Evolutionary conservation across 1,284 basidiomycete species (phyloP).

Genomic region (Cryptococcus maquisensis): DNA sequence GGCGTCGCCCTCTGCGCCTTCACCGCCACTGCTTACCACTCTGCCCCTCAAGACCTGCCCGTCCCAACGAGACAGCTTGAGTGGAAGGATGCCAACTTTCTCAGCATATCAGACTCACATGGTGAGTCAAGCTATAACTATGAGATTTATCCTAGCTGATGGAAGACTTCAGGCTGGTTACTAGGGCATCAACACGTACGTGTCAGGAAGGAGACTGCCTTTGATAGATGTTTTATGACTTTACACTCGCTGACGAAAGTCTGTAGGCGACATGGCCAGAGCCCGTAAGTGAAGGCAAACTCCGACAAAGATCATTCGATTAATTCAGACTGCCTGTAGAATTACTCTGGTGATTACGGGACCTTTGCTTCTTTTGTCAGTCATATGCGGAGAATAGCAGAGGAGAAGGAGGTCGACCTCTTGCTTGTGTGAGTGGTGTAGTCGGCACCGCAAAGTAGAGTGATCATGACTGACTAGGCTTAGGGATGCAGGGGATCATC

Average conservation of each 20-base stretch:
- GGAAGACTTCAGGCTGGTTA: conserved; percentile 37
- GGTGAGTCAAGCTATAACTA: conserved; percentile 25
- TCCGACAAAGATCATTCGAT: neutral
- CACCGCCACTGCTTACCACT: too few species aligned
- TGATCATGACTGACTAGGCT: conserved; percentile 48
- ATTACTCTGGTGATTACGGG: conserved; percentile 63
- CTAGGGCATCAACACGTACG: conserved; percentile 48
- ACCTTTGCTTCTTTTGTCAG: conserved; percentile 74
- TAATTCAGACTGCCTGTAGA: conserved; percentile 21
- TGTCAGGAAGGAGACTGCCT: neutral
- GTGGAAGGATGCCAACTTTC: conserved; percentile 48
- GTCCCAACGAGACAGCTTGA: conserved; percentile 35
- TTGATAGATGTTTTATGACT: neutral
- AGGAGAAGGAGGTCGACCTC: conserved; percentile 39
- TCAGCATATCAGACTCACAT: conserved; percentile 47
- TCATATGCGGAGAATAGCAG: conserved; percentile 71
- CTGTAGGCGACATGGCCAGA: conserved; percentile 47
- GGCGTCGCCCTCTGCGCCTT: neutral
- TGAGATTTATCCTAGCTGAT: neutral
- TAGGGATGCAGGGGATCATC: conserved; percentile 58
- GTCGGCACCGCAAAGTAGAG: too few species aligned
- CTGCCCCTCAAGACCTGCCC: conserved; percentile 21
- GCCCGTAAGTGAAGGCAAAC: conserved; percentile 31
- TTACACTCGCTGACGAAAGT: conserved; percentile 10
- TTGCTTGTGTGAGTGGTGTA: conserved; percentile 49